These are phyloP conservation scores for Dalbergia oliveri DNA, from an alignment of 306 rosid genomes.

Conservation along the genomic window DNA sequence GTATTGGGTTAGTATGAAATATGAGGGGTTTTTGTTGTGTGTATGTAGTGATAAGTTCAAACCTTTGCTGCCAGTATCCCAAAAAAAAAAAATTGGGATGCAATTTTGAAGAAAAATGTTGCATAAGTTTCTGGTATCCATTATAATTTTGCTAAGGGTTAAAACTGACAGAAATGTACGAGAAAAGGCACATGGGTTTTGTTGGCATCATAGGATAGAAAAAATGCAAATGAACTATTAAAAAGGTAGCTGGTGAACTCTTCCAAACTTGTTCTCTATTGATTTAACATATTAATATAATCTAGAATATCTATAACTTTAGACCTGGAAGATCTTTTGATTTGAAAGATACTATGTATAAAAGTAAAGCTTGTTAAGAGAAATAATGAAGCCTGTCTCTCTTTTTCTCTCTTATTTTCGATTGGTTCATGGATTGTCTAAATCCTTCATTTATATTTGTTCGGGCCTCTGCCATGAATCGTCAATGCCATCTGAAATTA, in stretches of 20 bases:
- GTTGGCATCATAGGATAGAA: too few relatives aligned
- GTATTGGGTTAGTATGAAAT: background rate
- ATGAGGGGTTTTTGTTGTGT: conserved; percentile 1
- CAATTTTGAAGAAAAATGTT: background rate
- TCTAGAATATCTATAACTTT: background rate
- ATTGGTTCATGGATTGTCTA: background rate
- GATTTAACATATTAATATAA: background rate
- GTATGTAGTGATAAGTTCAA: background rate
- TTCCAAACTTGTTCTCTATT: conserved; percentile 7
- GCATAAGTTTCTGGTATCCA: background rate
- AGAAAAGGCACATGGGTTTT: background rate
- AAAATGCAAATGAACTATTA: background rate
- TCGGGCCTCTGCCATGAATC: background rate
- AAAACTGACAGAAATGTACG: conserved; percentile 8
- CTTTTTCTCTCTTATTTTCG: background rate
- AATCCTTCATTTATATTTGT: background rate
- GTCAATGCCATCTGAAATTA: background rate
- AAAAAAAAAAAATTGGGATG: background rate
- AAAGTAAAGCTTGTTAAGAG: background rate
- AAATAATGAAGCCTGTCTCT: background rate
- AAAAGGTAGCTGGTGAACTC: conserved; percentile 1
- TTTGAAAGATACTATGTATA: background rate
- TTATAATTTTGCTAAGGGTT: background rate
- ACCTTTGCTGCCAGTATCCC: background rate
- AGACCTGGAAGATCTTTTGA: background rate